Evolutionary conservation across 768 basidiomycete species (phyloP).

Genomic region (Psilocybe azurescens): DNA sequence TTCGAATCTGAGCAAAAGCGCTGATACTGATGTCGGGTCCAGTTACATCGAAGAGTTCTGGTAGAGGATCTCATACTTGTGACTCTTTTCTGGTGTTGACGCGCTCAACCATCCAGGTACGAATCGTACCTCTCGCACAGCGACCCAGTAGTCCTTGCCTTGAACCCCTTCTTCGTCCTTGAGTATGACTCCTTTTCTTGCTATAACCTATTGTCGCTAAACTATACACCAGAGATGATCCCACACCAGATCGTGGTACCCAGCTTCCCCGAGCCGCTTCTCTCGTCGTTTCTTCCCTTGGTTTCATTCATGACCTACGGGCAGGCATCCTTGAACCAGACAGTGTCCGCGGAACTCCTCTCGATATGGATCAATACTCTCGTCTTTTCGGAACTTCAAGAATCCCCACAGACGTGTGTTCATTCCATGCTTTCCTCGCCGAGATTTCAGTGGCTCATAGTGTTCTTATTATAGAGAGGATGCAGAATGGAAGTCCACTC

Average conservation of each 20-base stretch:
- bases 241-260: slow-evolving; percentile 81
- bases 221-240: slow-evolving; percentile 74
- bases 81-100: slow-evolving; percentile 3
- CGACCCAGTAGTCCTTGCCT: slow-evolving; percentile 91
- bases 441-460: not conserved
- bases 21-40: slow-evolving; percentile 4
- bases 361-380: slow-evolving; percentile 98
- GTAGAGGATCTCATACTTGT: slow-evolving; percentile 41
- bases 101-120: slow-evolving; percentile 52
- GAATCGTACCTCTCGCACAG: slow-evolving; percentile 89
- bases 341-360: slow-evolving; percentile 70
- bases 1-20: not conserved
- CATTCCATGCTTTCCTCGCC: not conserved
- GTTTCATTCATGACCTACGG: slow-evolving; percentile 94
- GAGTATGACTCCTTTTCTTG: slow-evolving; percentile 47
- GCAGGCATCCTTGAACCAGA: slow-evolving; percentile 86
- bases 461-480: slow-evolving; percentile 57
- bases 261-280: slow-evolving; percentile 91
- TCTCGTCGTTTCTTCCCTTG: slow-evolving; percentile 86
- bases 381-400: slow-evolving; percentile 90
- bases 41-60: slow-evolving; percentile 99
- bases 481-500: slow-evolving; percentile 84
- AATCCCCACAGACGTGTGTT: slow-evolving; percentile 82
- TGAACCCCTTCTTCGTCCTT: slow-evolving; percentile 98
- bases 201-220: not conserved